Percentiles rank a stretch among this genome's conserved stretches.
Conservation (phyloP, 192 early-diverging fungal genomes). For the Coemansia sp. region DNA sequence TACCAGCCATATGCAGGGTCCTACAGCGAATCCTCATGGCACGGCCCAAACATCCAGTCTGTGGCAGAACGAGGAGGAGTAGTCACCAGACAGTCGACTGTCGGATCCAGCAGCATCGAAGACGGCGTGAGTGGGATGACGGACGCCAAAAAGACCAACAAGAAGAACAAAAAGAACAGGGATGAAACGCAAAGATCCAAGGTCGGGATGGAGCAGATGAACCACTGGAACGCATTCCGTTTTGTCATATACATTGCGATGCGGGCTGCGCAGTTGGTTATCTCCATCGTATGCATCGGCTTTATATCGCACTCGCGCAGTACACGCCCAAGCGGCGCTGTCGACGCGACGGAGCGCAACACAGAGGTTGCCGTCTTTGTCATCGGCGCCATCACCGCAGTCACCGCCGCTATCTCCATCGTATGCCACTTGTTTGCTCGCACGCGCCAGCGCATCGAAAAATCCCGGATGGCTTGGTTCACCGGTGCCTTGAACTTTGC, state of each 20-base stretch:
- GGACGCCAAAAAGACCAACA: neutral
- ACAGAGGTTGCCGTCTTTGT: slow-evolving; percentile 34
- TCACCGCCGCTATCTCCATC: slow-evolving; percentile 28
- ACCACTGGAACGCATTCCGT: slow-evolving; percentile 23
- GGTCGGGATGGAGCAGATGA: slow-evolving; percentile 34
- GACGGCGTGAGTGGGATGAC: neutral
- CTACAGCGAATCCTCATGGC: slow-evolving; percentile 40
- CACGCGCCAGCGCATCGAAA: slow-evolving; percentile 31
- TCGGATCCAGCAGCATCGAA: neutral
- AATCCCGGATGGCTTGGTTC: slow-evolving; percentile 32
- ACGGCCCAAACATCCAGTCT: neutral
- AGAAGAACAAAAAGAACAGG: slow-evolving; percentile 1
- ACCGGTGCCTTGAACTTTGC: slow-evolving; percentile 34
- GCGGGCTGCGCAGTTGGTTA: slow-evolving; percentile 28
- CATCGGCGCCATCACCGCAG: slow-evolving; percentile 29
- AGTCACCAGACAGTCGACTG: neutral
- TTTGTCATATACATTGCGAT: slow-evolving; percentile 34
- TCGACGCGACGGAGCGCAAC: slow-evolving; percentile 21
- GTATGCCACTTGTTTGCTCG: slow-evolving; percentile 33
- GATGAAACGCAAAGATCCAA: neutral
- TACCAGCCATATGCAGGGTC: slow-evolving; percentile 32
- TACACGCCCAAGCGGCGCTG: slow-evolving; percentile 13
- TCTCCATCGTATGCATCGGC: slow-evolving; percentile 41
- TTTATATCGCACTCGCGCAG: slow-evolving; percentile 34
- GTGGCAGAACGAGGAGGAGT: neutral